phyloP scores from a whole-genome alignment of 257 asterid species.

The Solanum bulbocastanum region DNA sequence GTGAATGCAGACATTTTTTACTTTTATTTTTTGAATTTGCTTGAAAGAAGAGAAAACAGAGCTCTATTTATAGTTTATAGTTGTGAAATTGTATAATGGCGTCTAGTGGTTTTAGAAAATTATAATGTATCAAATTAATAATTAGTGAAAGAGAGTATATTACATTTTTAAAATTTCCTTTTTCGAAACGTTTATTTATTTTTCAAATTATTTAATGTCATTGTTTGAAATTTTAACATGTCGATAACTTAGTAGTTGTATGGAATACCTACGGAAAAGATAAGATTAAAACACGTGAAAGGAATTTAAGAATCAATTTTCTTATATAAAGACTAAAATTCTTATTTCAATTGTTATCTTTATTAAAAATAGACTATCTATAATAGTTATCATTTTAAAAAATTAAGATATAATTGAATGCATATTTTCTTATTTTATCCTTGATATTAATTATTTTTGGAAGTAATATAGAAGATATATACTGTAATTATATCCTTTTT shows the following conservation, averaged over 20 bases:
- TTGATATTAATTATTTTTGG: no score
- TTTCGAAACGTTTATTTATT: neutral
- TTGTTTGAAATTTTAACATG: neutral
- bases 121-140: no score
- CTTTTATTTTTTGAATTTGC: neutral
- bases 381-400: no score
- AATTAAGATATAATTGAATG: no score
- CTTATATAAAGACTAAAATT: no score
- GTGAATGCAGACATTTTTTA: slow-evolving; percentile 25
- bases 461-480: neutral
- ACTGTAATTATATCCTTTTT: no score
- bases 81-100: neutral
- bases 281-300: no score
- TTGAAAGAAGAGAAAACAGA: neutral
- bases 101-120: no score
- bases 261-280: neutral
- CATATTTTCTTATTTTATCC: neutral
- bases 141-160: no score
- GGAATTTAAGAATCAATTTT: no score
- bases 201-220: neutral
- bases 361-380: no score
- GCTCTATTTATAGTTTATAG: neutral
- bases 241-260: neutral
- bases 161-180: neutral
- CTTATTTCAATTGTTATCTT: no score